A percentile compares a stretch with the other conserved stretches of the same genome.
Conservation (phyloP, 2,329 filamentous ascomycete species). For the Alternaria conjuncta region DNA sequence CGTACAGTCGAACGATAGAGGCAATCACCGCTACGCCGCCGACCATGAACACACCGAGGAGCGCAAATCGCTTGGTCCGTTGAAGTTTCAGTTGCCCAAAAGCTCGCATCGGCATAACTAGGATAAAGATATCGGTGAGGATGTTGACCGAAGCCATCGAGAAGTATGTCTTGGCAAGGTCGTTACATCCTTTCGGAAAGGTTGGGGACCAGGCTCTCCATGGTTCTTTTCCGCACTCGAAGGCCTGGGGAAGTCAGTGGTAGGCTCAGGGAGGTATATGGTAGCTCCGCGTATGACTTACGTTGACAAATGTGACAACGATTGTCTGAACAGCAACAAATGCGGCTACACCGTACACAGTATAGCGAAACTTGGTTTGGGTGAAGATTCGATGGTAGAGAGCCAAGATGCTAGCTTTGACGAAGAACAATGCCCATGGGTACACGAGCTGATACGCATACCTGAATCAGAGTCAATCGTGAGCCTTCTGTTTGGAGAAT, state of each 20-base stretch:
- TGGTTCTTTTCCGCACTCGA: conserved; percentile 22
- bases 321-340: conserved; percentile 19
- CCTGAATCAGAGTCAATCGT: not conserved
- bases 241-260: conserved; percentile 16
- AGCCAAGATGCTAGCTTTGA: too few relatives aligned
- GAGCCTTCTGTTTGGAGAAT: fast-evolving
- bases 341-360: conserved; percentile 4
- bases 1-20: conserved; percentile 27
- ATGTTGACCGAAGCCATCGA: conserved; percentile 27
- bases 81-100: conserved; percentile 24
- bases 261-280: not conserved
- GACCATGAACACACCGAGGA: conserved; percentile 28
- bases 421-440: too few relatives aligned
- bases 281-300: not conserved
- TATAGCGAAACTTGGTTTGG: conserved; percentile 16
- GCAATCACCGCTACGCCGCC: conserved; percentile 26
- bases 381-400: not conserved
- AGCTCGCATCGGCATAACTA: conserved; percentile 24
- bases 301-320: conserved; percentile 24
- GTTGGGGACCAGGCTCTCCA: conserved; percentile 23
- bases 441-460: too few relatives aligned
- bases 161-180: conserved; percentile 25
- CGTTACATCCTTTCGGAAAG: conserved; percentile 30
- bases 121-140: conserved; percentile 24
- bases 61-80: conserved; percentile 19